These are phyloP conservation scores for Pseudonitzschia multiseries DNA, from an alignment of 108 stramenopile genomes.

Conservation along the genomic window DNA sequence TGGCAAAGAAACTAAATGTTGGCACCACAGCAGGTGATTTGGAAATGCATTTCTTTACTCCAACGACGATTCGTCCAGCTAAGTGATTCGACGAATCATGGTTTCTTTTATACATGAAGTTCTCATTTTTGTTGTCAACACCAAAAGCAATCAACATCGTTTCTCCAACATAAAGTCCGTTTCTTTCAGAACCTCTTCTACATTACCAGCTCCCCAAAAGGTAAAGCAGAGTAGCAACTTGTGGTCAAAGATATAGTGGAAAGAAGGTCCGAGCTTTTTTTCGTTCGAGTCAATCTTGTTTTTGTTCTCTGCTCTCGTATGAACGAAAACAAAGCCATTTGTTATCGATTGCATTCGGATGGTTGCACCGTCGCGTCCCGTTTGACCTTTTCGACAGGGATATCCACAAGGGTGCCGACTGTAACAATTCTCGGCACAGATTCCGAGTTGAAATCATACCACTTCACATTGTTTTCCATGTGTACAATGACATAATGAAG, in stretches of 20 bases:
- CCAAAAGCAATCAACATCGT: background rate
- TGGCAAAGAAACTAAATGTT: too few species aligned
- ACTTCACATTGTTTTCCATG: background rate
- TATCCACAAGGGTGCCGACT: background rate
- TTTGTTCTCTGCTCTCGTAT: background rate
- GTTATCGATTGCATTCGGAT: background rate
- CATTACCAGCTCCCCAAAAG: background rate
- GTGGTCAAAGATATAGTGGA: background rate
- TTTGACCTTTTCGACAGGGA: background rate
- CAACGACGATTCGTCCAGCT: background rate
- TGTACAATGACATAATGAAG: background rate
- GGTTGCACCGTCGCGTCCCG: background rate
- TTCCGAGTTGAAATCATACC: background rate
- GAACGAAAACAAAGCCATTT: constrained; percentile 1
- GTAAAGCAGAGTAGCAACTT: constrained; percentile 2
- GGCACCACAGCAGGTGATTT: background rate
- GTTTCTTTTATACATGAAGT: background rate
- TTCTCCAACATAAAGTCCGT: constrained; percentile 1
- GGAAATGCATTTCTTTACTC: background rate
- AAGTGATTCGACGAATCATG: background rate
- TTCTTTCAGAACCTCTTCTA: background rate
- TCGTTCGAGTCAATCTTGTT: background rate
- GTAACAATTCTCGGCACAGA: background rate
- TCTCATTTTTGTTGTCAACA: background rate
- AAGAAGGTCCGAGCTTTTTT: background rate